A percentile compares a stretch with the other conserved stretches of the same genome.
phyloP scores from a whole-genome alignment of 176 grass and related monocot species.

The Avena atlantica region DNA sequence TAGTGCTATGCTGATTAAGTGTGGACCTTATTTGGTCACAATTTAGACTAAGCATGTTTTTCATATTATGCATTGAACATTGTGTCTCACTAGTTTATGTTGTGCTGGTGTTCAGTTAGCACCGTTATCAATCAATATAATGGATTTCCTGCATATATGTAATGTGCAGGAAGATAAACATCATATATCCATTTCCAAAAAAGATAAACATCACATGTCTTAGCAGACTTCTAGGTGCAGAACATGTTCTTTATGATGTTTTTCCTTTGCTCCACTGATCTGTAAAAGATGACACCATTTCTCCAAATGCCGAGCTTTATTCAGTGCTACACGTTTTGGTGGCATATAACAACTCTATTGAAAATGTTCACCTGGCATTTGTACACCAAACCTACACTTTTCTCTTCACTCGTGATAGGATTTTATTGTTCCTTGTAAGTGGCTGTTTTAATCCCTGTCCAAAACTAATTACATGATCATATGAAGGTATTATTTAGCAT shows the following conservation, averaged over 20 bases:
- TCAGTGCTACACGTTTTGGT: not conserved
- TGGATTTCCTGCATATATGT: not conserved
- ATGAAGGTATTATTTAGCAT: constrained; percentile 1
- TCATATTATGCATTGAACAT: not conserved
- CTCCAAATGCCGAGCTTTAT: not conserved
- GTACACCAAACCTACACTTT: not conserved
- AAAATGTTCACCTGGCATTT: constrained; percentile 18
- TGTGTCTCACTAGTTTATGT: not conserved
- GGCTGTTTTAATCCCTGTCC: not conserved
- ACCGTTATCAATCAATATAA: not conserved
- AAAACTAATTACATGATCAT: not conserved
- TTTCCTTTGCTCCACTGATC: constrained; percentile 18
- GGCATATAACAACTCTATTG: not conserved
- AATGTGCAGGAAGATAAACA: not conserved
- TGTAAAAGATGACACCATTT: not conserved
- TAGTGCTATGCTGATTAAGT: not conserved
- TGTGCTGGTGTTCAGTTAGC: not conserved
- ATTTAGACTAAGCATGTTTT: constrained; percentile 15
- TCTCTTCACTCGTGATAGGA: not conserved
- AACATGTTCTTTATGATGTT: constrained; percentile 11
- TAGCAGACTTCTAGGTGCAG: not conserved
- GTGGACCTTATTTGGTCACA: not conserved
- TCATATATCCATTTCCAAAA: no score
- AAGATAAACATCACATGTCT: not conserved
- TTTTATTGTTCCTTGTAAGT: not conserved